Conservation (phyloP, 192 early-diverging fungal species). For the Umbelopsis ramanniana region DNA sequence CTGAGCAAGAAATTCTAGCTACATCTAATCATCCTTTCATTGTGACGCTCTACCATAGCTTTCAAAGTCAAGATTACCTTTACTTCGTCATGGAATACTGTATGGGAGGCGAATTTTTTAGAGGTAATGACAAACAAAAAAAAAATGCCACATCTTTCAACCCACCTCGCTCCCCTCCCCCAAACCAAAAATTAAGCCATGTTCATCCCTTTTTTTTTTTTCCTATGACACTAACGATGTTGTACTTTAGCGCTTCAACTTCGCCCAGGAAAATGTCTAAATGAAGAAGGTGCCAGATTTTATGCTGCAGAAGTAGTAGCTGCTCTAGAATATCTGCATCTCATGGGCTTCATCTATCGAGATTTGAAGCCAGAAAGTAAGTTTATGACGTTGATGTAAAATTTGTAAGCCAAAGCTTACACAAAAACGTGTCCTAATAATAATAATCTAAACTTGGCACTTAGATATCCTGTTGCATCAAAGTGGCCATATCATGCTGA, state of each 20-base stretch:
- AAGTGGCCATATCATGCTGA: constrained; percentile 97
- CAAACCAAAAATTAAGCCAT: background rate
- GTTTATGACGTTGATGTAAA: constrained; percentile 41
- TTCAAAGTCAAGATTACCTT: constrained; percentile 84
- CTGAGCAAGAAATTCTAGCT: constrained; percentile 83
- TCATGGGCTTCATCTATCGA: constrained; percentile 96
- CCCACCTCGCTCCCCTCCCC: background rate
- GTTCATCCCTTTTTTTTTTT: no score
- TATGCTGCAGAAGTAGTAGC: constrained; percentile 97
- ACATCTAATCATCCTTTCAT: constrained; percentile 92
- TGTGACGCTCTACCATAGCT: constrained; percentile 85
- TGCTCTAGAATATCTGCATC: constrained; percentile 95
- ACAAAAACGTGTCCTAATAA: constrained; percentile 5
- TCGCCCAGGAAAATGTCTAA: constrained; percentile 85
- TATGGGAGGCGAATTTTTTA: constrained; percentile 87
- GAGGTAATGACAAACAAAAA: constrained; percentile 46
- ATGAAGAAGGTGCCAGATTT: constrained; percentile 91
- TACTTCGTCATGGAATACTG: constrained; percentile 92
- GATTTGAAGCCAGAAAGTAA: constrained; percentile 98
- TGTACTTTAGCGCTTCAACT: constrained; percentile 72
- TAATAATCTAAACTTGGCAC: background rate
- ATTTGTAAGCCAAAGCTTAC: no score
- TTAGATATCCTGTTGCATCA: constrained; percentile 88
- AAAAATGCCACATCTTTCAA: no score
- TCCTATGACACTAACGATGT: background rate